phyloP scores from a whole-genome alignment of 1,284 basidiomycete species.

The Fomitopsis pinicola region DNA sequence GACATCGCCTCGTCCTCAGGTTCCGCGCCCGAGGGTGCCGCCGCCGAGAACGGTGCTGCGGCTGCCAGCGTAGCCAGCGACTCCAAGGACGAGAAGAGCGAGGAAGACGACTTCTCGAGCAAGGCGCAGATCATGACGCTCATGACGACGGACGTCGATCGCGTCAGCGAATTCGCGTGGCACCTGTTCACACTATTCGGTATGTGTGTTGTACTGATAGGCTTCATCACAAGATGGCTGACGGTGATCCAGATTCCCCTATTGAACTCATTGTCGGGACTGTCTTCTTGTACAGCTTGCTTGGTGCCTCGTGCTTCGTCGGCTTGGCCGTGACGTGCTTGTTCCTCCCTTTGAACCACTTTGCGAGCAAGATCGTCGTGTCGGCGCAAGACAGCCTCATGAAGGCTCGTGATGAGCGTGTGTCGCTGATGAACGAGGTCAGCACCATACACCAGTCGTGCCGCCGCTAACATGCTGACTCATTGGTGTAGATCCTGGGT shows the following conservation, averaged over 20 bases:
- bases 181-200: slow-evolving; percentile 69
- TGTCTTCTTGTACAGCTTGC: slow-evolving; percentile 74
- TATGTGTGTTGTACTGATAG: slow-evolving; percentile 20
- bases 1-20: slow-evolving; percentile 69
- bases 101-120: slow-evolving; percentile 79
- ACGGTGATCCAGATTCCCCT: slow-evolving; percentile 60
- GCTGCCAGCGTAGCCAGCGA: slow-evolving; percentile 4
- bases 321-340: slow-evolving; percentile 81
- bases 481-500: slow-evolving; percentile 59
- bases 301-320: slow-evolving; percentile 78
- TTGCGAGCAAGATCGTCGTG: slow-evolving; percentile 82
- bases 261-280: slow-evolving; percentile 83
- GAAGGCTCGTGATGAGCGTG: slow-evolving; percentile 89
- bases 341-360: slow-evolving; percentile 86
- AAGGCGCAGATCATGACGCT: slow-evolving; percentile 89
- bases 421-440: slow-evolving; percentile 89
- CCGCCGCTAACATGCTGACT: background rate
- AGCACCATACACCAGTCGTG: slow-evolving; percentile 6
- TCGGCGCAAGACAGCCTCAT: slow-evolving; percentile 84
- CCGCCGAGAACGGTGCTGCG: slow-evolving; percentile 14
- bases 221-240: background rate
- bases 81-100: slow-evolving; percentile 32
- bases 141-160: slow-evolving; percentile 89
- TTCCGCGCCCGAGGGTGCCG: slow-evolving; percentile 12
- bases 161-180: slow-evolving; percentile 82